Conservation (phyloP, 2,329 filamentous ascomycete species). For the Fusarium beomiforme region DNA sequence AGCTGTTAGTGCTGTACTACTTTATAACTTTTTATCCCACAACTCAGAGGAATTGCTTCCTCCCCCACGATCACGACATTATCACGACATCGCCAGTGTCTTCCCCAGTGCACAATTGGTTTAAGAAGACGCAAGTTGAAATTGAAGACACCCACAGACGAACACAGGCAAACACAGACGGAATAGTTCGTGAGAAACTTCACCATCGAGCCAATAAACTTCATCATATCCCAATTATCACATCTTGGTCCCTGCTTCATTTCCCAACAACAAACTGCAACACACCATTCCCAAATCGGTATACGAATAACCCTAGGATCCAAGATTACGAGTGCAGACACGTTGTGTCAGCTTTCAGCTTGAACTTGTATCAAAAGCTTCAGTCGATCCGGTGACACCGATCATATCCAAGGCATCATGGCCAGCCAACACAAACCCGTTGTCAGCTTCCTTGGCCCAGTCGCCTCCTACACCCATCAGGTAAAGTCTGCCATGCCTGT, state of each 20-base stretch:
- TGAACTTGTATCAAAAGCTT: background rate
- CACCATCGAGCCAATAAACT: slow-evolving; percentile 3
- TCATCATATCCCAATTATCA: slow-evolving; percentile 8
- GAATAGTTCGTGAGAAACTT: background rate
- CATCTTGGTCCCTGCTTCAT: slow-evolving; percentile 2
- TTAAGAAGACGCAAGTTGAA: slow-evolving; percentile 12
- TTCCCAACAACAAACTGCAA: background rate
- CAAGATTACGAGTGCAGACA: background rate
- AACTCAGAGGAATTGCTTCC: slow-evolving; percentile 36
- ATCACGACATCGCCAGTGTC: slow-evolving; percentile 39
- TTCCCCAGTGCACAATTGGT: slow-evolving; percentile 15
- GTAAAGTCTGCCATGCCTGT: slow-evolving; percentile 44
- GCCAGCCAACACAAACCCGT: slow-evolving; percentile 49
- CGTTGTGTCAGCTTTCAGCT: background rate
- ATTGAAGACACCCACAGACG: background rate
- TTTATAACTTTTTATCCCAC: slow-evolving; percentile 29
- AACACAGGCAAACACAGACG: slow-evolving; percentile 3
- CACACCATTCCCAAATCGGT: background rate
- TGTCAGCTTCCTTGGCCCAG: slow-evolving; percentile 61
- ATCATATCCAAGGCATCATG: slow-evolving; percentile 38
- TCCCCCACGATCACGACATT: slow-evolving; percentile 42
- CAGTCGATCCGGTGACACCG: slow-evolving; percentile 7
- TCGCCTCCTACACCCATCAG: slow-evolving; percentile 63
- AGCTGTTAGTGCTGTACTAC: slow-evolving; percentile 31
- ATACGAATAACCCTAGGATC: background rate